phyloP scores from a whole-genome alignment of 164 flowering plant species.

The Tetrastigma voinierianum region DNA sequence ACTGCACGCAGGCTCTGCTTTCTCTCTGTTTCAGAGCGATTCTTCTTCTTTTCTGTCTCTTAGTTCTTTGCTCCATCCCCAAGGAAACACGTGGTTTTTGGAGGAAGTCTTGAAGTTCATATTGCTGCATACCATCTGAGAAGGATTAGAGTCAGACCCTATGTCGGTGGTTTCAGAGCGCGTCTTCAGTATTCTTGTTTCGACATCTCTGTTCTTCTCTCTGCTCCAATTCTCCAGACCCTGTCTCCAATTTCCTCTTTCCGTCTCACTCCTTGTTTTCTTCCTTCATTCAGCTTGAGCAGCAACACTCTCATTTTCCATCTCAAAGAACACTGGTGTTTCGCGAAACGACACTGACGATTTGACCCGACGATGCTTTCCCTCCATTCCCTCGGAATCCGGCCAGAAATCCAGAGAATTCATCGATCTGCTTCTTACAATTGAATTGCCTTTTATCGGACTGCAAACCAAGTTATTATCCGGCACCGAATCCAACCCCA shows the following conservation, averaged over 20 bases:
- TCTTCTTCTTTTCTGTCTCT: slow-evolving; percentile 22
- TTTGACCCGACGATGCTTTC: too few species aligned
- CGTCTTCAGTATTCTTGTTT: slow-evolving; percentile 13
- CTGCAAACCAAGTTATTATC: not conserved
- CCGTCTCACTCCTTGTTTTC: slow-evolving; percentile 15
- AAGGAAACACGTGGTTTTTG: slow-evolving; percentile 1
- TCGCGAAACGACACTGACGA: slow-evolving; percentile 33
- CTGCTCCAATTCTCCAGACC: slow-evolving; percentile 30
- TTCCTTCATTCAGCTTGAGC: slow-evolving; percentile 43
- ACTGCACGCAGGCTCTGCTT: slow-evolving; percentile 30
- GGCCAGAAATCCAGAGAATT: slow-evolving; percentile 23
- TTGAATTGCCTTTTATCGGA: slow-evolving; percentile 15
- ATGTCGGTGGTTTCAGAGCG: too few species aligned
- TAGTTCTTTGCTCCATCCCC: slow-evolving; percentile 6
- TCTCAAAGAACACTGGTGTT: slow-evolving; percentile 29
- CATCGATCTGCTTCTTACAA: slow-evolving; percentile 38
- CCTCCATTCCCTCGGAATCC: slow-evolving; percentile 4
- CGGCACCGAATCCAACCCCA: slow-evolving; percentile 69
- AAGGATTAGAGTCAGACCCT: slow-evolving; percentile 1
- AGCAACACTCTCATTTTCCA: slow-evolving; percentile 47
- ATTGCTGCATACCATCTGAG: not conserved
- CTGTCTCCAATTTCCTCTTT: slow-evolving; percentile 27
- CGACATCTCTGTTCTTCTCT: slow-evolving; percentile 12
- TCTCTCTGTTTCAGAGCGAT: not conserved
- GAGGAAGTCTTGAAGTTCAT: slow-evolving; percentile 1